Conservation (phyloP, 768 basidiomycete genomes). For the Lepiota brunneoincarnata region DNA sequence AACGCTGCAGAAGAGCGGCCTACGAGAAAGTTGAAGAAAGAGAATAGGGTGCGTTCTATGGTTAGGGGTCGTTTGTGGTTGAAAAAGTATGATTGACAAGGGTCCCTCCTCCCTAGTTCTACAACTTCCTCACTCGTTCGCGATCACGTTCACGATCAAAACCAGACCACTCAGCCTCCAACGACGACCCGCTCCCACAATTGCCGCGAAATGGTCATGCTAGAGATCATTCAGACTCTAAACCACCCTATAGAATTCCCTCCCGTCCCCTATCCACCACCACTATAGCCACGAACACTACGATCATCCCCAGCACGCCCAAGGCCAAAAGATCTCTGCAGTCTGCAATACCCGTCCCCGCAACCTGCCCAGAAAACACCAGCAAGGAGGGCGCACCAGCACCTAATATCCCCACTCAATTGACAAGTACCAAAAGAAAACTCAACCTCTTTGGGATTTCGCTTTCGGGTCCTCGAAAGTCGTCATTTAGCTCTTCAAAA, state of each 20-base stretch:
- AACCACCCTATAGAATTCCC: constrained; percentile 46
- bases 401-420: constrained; percentile 32
- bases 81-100: constrained; percentile 2
- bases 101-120: constrained; percentile 40
- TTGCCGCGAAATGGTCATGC: constrained; percentile 14
- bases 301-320: constrained; percentile 56
- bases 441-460: constrained; percentile 45
- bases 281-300: constrained; percentile 60
- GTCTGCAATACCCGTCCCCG: constrained; percentile 25
- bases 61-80: constrained; percentile 1
- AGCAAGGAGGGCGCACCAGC: constrained; percentile 15
- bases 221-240: constrained; percentile 27
- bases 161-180: constrained; percentile 19
- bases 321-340: constrained; percentile 29
- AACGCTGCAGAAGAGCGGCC: constrained; percentile 34
- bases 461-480: constrained; percentile 30
- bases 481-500: constrained; percentile 19
- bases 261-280: constrained; percentile 67
- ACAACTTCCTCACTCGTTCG: constrained; percentile 54
- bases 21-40: constrained; percentile 37
- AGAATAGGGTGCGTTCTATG: constrained; percentile 40
- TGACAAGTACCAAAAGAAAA: constrained; percentile 31
- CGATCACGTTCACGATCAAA: constrained; percentile 61
- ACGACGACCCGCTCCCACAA: constrained; percentile 20
- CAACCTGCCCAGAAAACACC: constrained; percentile 9